Conservation (phyloP, 1,139 yeast genomes). For the Chernovozyma sophiae-reginae region DNA sequence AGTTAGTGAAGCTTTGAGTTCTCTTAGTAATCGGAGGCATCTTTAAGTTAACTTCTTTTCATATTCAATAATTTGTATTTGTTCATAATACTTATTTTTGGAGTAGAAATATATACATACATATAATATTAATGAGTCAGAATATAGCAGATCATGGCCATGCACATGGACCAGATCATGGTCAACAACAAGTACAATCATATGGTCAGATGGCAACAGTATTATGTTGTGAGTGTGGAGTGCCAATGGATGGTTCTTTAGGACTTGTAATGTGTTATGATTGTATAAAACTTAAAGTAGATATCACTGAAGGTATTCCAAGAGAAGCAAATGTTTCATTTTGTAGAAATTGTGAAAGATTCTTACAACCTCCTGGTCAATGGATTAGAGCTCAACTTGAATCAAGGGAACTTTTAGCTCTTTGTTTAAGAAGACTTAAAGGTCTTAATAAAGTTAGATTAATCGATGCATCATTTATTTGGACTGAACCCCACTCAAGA, state of each 20-base stretch:
- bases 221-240: constrained; percentile 97
- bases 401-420: constrained; percentile 85
- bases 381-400: constrained; percentile 93
- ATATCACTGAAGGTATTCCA: constrained; percentile 93
- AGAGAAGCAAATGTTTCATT: constrained; percentile 90
- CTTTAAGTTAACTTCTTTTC: neutral
- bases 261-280: constrained; percentile 97
- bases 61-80: constrained; percentile 22
- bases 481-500: constrained; percentile 99
- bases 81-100: no score
- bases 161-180: constrained; percentile 16
- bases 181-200: constrained; percentile 7
- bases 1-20: neutral
- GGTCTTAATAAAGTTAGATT: constrained; percentile 86
- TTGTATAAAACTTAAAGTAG: constrained; percentile 91
- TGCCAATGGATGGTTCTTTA: constrained; percentile 92
- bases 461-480: constrained; percentile 89
- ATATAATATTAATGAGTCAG: neutral
- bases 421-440: constrained; percentile 81
- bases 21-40: neutral
- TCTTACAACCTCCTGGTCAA: constrained; percentile 88
- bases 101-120: no score
- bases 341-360: constrained; percentile 96
- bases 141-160: constrained; percentile 26
- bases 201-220: constrained; percentile 63